Evolutionary conservation across 73 alveolate genomes (phyloP), one percentile per base, ranked within the genome.

Genomic region (Effrenium voratum): DNA sequence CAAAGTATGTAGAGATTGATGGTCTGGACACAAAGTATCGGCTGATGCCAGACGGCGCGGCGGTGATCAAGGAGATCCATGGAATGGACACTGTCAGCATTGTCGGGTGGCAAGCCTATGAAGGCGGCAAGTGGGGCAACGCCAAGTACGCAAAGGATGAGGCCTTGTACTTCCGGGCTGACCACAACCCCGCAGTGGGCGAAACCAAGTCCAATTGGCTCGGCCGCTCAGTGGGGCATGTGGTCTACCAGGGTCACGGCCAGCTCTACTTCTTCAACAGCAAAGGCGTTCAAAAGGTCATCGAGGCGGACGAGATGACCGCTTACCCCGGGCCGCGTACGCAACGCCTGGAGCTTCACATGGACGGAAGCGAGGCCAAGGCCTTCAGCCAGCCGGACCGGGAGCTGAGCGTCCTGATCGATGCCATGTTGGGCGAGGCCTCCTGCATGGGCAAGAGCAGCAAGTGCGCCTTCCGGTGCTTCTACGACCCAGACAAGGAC

Each of bases 11-110:
- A 8, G 75, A 60, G 75, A 60, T 60, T 38, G 75, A 60, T 16
- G 75, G 75, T 38, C 75, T 60, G 75, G 75, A 60, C 75, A 60
- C 75, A 60, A 60, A 13, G 75, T 60, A 60, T 38, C 75, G 75
- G 40, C 22, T 60, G 40, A 8, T 60, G 75, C 75, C 75, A 38
- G 75, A 60, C 30, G 75, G 40, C 30, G 75, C 30, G 30, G 75
- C 30, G 75, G 75, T 38, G 75, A 60, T 38, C 75, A 38, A 60
- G 75, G 30, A 60, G 75, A 60, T 60, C 75, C 40, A 60, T 38
- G 75, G 75, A n/a, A 60, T 60, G 75, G 40, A 60, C 13, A 60
- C 75, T 38, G 30, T 24, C 40, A 26, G 75, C 40, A 60, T 60
- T 38, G 75, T 28, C 40, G 75, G 75, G 38, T 60, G 75, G 75